These are phyloP conservation scores for Hypoxylon sp. DNA, from an alignment of 2,329 filamentous ascomycete species.

Conservation along the genomic window DNA sequence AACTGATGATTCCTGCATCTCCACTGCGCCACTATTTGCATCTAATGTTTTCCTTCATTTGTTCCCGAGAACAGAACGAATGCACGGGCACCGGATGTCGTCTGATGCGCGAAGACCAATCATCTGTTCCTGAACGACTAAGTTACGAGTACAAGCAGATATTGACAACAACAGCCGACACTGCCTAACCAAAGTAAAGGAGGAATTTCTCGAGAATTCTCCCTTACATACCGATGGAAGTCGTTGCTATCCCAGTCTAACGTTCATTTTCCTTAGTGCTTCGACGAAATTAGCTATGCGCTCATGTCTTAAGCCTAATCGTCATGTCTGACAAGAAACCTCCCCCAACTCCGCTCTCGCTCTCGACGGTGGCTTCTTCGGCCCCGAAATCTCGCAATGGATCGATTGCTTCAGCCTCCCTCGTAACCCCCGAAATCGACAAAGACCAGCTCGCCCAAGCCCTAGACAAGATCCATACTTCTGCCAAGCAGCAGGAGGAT, in stretches of 20 bases:
- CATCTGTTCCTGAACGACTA: conserved; percentile 9
- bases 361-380: conserved; percentile 48
- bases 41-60: conserved; percentile 6
- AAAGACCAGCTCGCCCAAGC: conserved; percentile 80
- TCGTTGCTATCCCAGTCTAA: background rate
- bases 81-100: conserved; percentile 17
- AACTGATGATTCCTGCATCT: background rate
- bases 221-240: conserved; percentile 8
- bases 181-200: conserved; percentile 7
- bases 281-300: conserved; percentile 13
- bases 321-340: conserved; percentile 50
- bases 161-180: background rate
- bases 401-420: conserved; percentile 58
- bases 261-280: conserved; percentile 1
- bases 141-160: conserved; percentile 1
- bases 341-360: conserved; percentile 53
- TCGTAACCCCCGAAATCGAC: conserved; percentile 67
- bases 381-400: conserved; percentile 53
- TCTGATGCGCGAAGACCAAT: conserved; percentile 5
- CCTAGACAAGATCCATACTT: conserved; percentile 88
- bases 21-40: background rate
- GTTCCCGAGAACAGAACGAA: conserved; percentile 3
- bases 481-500: conserved; percentile 83
- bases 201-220: background rate
- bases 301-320: conserved; percentile 28